A percentile compares a stretch with the other conserved stretches of the same genome.
These are phyloP conservation scores for Erysiphe pisi DNA, from an alignment of 2,329 filamentous ascomycete genomes.

Conservation along the genomic window DNA sequence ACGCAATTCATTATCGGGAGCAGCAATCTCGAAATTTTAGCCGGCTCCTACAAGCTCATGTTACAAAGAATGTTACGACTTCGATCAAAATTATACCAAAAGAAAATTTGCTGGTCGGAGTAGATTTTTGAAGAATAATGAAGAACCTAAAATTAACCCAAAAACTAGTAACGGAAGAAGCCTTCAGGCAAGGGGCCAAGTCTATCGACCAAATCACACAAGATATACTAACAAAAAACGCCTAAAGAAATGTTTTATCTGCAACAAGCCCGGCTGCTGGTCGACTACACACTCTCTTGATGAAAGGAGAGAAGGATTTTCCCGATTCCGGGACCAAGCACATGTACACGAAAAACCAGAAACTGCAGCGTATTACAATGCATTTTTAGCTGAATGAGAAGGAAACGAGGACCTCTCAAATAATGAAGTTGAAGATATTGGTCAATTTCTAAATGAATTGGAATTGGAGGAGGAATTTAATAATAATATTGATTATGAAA, in stretches of 20 bases:
- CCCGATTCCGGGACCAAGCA: neutral
- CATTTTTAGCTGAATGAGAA: slow-evolving; percentile 23
- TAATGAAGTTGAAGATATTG: neutral
- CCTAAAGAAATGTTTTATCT: neutral
- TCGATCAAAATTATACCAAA: neutral
- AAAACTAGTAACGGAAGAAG: neutral
- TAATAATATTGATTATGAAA: neutral
- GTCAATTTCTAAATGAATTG: neutral
- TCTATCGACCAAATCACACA: neutral
- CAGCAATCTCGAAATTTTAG: neutral
- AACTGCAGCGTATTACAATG: neutral
- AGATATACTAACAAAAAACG: neutral
- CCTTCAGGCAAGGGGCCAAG: slow-evolving; percentile 6
- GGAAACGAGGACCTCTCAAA: neutral
- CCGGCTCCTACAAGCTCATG: neutral
- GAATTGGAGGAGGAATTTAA: neutral
- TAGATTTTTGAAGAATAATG: neutral
- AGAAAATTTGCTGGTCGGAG: neutral
- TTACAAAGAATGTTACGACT: slow-evolving; percentile 10
- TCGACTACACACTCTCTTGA: neutral
- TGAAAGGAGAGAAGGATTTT: neutral
- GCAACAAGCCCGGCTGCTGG: neutral
- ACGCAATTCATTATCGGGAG: neutral
- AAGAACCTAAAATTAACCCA: neutral
- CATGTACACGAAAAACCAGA: neutral